Base-by-base conservation (phyloP, 163 green algal species). In the Scenedesmus sp. region DNA sequence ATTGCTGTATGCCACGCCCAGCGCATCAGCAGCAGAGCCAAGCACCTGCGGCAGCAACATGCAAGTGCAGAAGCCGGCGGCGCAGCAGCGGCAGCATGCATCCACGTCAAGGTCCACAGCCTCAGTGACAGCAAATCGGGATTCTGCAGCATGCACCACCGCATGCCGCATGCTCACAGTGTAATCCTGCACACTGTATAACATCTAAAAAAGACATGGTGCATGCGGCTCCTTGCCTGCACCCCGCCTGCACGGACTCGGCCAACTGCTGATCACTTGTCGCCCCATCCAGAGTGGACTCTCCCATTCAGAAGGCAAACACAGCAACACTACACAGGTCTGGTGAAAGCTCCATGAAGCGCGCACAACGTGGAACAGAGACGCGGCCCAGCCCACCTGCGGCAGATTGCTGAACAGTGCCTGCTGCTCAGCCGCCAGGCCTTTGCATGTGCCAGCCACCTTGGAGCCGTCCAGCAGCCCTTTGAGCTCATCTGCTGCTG, bases 401-500 rank as follows among this genome's bases (percentile, higher is more conserved):
- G 90, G 83, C 1, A 91, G 51, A 35, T 40, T 83, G 82, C 53
- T 86, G 89, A 87, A 92, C 43, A 81, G 22, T 13, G 53, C 53
- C 56, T 83, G 70, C 56, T 82, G 73, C 42, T 87, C 44, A 49
- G 70, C 43, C 6, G 51, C 42, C 40, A 81, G 46, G 37, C 83
- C 89, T 30, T 90, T 89, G 51, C 73, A 44, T 15, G 7, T 87
- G 70, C 40, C 59, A n/a, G 86, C 88, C 10, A 93, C 92, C 26
- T 93, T 94, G 37, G 92, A 96, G 56, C 96, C 96, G 26, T 96
- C 94, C 86, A 98, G 90, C 93, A 97, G 83, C 1, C 89, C 92
- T 0, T 83, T 87, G 70, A 98, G 91, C 82, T 96, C 92, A 59
- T 96, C 96, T 37, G 95, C 95, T 15, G 92, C 94, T 37, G 93